phyloP scores from a whole-genome alignment of 192 early-diverging fungal genomes.

The Coemansia guatemalensis region DNA sequence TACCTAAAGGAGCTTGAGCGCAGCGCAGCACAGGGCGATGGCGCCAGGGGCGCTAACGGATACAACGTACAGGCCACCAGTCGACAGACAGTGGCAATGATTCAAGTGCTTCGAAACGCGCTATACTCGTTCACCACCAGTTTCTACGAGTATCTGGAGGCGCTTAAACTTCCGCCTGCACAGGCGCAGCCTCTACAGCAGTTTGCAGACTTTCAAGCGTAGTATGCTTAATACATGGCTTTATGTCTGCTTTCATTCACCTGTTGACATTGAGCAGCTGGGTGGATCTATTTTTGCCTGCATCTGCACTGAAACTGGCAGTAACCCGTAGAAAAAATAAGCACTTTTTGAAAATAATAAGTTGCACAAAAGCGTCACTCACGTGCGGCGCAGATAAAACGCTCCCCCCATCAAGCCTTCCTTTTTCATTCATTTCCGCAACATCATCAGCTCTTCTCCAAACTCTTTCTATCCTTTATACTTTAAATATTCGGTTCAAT shows the following conservation, averaged over 20 bases:
- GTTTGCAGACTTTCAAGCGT: constrained; percentile 52
- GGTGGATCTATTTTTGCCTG: background rate
- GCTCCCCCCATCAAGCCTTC: too few relatives aligned
- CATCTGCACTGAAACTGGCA: background rate
- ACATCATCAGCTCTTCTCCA: constrained; percentile 1
- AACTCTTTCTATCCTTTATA: constrained; percentile 1
- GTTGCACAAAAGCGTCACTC: background rate
- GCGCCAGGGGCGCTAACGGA: background rate
- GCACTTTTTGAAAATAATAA: too few relatives aligned
- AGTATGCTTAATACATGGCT: background rate
- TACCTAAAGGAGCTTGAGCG: constrained; percentile 43
- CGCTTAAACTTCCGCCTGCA: constrained; percentile 40
- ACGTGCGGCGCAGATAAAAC: background rate
- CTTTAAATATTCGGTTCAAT: constrained; percentile 5
- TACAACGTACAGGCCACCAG: constrained; percentile 32
- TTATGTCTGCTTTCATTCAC: background rate
- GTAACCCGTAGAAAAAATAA: background rate
- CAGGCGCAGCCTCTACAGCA: constrained; percentile 34
- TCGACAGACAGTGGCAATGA: constrained; percentile 43
- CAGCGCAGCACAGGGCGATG: constrained; percentile 11
- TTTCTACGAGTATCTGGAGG: constrained; percentile 48
- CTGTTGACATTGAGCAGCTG: background rate
- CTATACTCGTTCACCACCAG: constrained; percentile 39
- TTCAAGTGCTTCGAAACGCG: constrained; percentile 46
- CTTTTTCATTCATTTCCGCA: too few relatives aligned